Evolutionary conservation across 257 asterid species (phyloP).

Genomic region (Salvia miltiorrhiza): DNA sequence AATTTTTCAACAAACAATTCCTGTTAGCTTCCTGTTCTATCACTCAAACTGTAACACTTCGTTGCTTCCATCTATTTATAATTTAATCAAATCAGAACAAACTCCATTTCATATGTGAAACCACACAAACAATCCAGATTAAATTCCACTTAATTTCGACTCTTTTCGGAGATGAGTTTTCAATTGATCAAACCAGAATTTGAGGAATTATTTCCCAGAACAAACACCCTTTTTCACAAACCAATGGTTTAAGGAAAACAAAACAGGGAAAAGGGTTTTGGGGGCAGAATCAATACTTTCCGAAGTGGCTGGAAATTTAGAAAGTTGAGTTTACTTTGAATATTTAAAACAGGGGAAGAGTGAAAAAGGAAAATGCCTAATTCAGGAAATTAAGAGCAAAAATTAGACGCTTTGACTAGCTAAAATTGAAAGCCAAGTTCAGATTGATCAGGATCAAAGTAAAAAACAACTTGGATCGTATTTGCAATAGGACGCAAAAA

Average conservation of each 20-base stretch:
- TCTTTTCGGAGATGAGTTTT: neutral
- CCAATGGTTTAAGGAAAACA: neutral
- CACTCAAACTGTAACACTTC: neutral
- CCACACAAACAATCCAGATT: neutral
- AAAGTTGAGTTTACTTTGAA: slow-evolving; percentile 1
- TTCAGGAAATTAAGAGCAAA: neutral
- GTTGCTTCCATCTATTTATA: neutral
- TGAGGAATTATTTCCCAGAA: slow-evolving; percentile 22
- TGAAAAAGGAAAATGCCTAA: neutral
- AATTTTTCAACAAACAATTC: slow-evolving; percentile 7
- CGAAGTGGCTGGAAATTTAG: slow-evolving; percentile 16
- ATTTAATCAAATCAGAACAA: neutral
- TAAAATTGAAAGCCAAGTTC: neutral
- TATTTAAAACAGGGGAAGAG: slow-evolving; percentile 6
- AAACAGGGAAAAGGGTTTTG: neutral
- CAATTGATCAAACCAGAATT: slow-evolving; percentile 1
- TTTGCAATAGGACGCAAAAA: neutral
- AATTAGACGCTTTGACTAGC: neutral
- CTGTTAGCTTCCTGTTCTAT: neutral
- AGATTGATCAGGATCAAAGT: slow-evolving; percentile 6
- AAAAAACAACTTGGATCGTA: neutral
- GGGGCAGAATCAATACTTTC: slow-evolving; percentile 12
- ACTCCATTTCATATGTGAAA: neutral
- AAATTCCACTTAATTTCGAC: neutral
- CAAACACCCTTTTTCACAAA: neutral